phyloP scores from a whole-genome alignment of 2,329 filamentous ascomycete genomes.

The Penicillium sp. region DNA sequence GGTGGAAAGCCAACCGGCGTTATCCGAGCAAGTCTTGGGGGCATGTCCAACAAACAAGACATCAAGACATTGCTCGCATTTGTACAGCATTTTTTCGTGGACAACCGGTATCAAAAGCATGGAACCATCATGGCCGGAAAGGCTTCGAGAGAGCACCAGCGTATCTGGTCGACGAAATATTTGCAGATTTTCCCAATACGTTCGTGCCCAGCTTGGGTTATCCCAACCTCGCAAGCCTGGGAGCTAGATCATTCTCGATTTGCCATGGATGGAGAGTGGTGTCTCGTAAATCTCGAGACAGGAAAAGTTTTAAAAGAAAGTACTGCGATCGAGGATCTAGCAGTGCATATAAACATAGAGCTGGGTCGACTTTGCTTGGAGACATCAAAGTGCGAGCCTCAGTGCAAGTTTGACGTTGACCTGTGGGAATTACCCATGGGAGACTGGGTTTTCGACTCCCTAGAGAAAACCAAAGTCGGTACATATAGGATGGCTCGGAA shows the following conservation, averaged over 20 bases:
- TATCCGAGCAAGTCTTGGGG: slow-evolving; percentile 78
- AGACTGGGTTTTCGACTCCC: slow-evolving; percentile 55
- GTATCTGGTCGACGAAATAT: slow-evolving; percentile 52
- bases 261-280: slow-evolving; percentile 96
- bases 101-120: slow-evolving; percentile 19
- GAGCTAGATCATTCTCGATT: slow-evolving; percentile 75
- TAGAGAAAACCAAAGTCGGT: not conserved
- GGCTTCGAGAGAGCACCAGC: not conserved
- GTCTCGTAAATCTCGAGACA: slow-evolving; percentile 54
- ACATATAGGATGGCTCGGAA: slow-evolving; percentile 51
- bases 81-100: slow-evolving; percentile 63
- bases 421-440: slow-evolving; percentile 47
- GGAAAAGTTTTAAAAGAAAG: slow-evolving; percentile 2
- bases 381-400: slow-evolving; percentile 29
- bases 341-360: slow-evolving; percentile 20
- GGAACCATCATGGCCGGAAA: not conserved
- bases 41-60: slow-evolving; percentile 78
- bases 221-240: slow-evolving; percentile 66
- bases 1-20: slow-evolving; percentile 83
- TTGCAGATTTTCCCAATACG: slow-evolving; percentile 87
- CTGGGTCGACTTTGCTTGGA: slow-evolving; percentile 28
- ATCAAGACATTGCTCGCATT: slow-evolving; percentile 69
- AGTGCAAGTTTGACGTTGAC: slow-evolving; percentile 60
- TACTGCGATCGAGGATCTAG: slow-evolving; percentile 70
- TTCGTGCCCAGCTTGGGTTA: slow-evolving; percentile 76